Evolutionary conservation across 2,329 filamentous ascomycete species (phyloP), one percentile per base, ranked within the genome.

Genomic region (Trichoderma atrobrunneum): DNA sequence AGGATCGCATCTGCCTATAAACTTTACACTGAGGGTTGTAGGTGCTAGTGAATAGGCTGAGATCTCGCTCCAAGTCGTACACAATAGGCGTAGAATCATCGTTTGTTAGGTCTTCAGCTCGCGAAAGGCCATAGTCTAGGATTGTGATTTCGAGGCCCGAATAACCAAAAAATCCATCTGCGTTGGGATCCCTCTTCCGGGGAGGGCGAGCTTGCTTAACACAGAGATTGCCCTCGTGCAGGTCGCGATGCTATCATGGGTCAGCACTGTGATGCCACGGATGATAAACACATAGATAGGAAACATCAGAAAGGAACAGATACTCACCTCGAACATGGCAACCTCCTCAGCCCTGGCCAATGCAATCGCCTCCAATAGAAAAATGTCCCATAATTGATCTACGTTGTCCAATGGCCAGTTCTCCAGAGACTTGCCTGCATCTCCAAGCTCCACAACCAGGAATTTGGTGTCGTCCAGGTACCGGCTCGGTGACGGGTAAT

Each of bases 221-320:
- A 74, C 89, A 91, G 18, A 91, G 79, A 74, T 91, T 91, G 5
- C 89, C 89, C 74, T 91, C 89, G 75, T 91, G 89, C 5, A 91
- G 82, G 75, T 91, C 89, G 7, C 89, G 87, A 76, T 91, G 89
- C 88, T 90, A 51, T 14, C 14, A 73, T 7, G 3, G 8, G 69
- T 77, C 70, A 77, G 76, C 34, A 56, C 32, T n/a, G 8, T 16
- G 6, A 7, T 28, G 54, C 7, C 4, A 54, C 34, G 3, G 28
- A 60, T 5, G 24, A n/a, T 12, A 30, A 63, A 16, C 21, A 24
- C n/a, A 57, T 1, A 28, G 6, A 11, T 8, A 39, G 34, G 24
- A 5, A 28, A 28, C 36, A 56, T 7, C 3, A 26, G 7, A 34
- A 16, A 70, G 18, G 34, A 54, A 11, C 10, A 21, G 1, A 21